phyloP scores from a whole-genome alignment of 148 eudicot genomes.

The Rheum nobile region DNA sequence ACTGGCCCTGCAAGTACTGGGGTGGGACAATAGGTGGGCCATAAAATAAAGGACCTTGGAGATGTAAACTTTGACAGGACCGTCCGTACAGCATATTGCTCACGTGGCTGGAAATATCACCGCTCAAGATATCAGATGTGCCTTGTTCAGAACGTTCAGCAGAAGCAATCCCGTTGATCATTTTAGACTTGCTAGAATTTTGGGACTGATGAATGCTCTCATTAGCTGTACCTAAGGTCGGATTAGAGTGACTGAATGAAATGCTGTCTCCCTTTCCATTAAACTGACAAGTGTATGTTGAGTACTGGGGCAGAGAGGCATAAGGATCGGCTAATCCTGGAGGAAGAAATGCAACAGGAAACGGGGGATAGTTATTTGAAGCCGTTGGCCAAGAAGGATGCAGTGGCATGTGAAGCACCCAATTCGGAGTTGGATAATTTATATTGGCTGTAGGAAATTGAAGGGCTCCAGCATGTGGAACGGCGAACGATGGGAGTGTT shows the following conservation, averaged over 20 bases:
- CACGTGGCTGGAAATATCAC: constrained; percentile 49
- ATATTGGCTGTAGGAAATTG: neutral
- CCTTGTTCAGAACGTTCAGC: constrained; percentile 22
- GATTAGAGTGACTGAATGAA: constrained; percentile 13
- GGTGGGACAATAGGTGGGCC: constrained; percentile 29
- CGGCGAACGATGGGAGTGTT: neutral
- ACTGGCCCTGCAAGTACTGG: constrained; percentile 23
- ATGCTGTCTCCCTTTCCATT: neutral
- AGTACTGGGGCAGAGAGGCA: constrained; percentile 6
- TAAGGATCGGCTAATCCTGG: constrained; percentile 14
- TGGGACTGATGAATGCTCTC: constrained; percentile 15
- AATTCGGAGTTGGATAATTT: neutral
- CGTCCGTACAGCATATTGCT: constrained; percentile 50
- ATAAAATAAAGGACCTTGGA: constrained; percentile 21
- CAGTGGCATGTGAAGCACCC: neutral
- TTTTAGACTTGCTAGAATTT: constrained; percentile 8
- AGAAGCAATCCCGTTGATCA: constrained; percentile 10
- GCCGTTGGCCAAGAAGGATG: constrained; percentile 1
- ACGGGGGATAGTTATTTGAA: neutral
- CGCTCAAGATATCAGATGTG: constrained; percentile 35
- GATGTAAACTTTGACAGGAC: constrained; percentile 27
- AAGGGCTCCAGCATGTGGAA: neutral
- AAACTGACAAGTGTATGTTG: constrained; percentile 4
- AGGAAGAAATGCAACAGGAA: constrained; percentile 4
- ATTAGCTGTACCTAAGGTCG: constrained; percentile 12